A percentile compares a stretch with the other conserved stretches of the same genome.
Evolutionary conservation across 352 stramenopile species (phyloP).

Genomic region (Phytophthora meadii): DNA sequence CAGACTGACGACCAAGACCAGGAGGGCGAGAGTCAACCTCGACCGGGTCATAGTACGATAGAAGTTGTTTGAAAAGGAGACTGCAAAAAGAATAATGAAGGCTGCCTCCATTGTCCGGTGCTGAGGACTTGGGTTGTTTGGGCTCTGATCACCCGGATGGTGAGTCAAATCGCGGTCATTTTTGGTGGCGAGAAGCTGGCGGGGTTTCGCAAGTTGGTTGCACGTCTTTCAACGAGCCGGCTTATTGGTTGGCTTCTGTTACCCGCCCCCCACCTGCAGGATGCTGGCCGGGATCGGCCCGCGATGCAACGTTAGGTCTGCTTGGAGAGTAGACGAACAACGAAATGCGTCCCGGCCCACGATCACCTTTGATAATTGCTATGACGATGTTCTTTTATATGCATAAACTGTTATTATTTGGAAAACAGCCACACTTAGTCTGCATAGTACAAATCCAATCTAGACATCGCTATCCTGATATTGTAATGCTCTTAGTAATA

Average conservation of each 20-base stretch:
- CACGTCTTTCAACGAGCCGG: constrained; percentile 25
- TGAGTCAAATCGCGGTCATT: constrained; percentile 30
- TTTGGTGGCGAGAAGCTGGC: constrained; percentile 3
- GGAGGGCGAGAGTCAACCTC: constrained; percentile 24
- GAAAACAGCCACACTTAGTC: too few relatives aligned
- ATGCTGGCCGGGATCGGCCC: constrained; percentile 23
- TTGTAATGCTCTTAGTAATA: not conserved
- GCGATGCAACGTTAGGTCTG: constrained; percentile 33
- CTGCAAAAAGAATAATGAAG: constrained; percentile 36
- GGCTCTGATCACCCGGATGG: constrained; percentile 32
- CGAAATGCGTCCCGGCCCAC: constrained; percentile 17
- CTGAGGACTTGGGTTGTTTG: constrained; percentile 26
- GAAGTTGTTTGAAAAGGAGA: constrained; percentile 14
- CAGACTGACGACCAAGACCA: constrained; percentile 28
- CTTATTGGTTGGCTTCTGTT: constrained; percentile 23
- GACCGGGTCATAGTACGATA: constrained; percentile 14
- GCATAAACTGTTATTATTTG: too few relatives aligned
- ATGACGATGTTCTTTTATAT: not conserved
- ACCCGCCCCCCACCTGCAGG: constrained; percentile 12
- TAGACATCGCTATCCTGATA: not conserved
- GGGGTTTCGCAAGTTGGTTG: constrained; percentile 17
- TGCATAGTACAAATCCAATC: not conserved
- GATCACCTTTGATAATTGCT: constrained; percentile 1
- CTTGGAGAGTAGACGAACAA: constrained; percentile 42
- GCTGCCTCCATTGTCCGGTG: constrained; percentile 17